Conservation (phyloP, 208 protist genomes). For the Wallacemonas sp. region DNA sequence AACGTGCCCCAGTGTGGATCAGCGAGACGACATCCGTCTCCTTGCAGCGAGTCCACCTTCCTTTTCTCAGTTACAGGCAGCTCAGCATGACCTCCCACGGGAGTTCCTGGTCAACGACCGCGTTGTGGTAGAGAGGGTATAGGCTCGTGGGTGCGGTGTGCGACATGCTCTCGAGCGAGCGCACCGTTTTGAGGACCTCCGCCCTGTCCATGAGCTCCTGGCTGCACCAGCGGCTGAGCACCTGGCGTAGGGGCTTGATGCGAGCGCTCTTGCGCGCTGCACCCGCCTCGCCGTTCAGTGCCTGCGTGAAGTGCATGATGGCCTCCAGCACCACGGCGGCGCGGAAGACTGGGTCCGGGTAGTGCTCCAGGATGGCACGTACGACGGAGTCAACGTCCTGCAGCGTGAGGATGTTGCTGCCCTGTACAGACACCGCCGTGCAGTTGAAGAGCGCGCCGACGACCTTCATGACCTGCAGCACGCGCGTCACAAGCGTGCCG, state of each 20-base stretch:
- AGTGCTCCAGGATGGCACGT: constrained; percentile 35
- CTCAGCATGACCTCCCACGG: constrained; percentile 35
- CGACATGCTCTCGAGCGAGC: constrained; percentile 26
- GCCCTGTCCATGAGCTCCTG: constrained; percentile 39
- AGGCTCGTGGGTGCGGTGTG: constrained; percentile 22
- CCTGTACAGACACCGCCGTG: constrained; percentile 31
- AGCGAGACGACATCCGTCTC: too few relatives aligned
- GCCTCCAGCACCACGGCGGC: constrained; percentile 69
- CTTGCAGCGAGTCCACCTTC: too few relatives aligned
- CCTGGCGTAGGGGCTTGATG: constrained; percentile 45
- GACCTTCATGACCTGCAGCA: constrained; percentile 69
- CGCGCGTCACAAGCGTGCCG: constrained; percentile 47
- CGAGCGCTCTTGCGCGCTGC: constrained; percentile 29
- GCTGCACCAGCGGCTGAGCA: constrained; percentile 61
- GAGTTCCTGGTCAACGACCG: constrained; percentile 40
- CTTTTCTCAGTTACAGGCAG: too few relatives aligned
- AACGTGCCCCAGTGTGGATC: too few relatives aligned
- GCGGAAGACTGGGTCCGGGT: constrained; percentile 38
- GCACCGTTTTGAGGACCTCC: constrained; percentile 43
- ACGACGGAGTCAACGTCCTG: constrained; percentile 51
- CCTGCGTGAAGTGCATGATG: constrained; percentile 66
- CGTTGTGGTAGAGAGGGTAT: constrained; percentile 51
- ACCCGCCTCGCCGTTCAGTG: constrained; percentile 21
- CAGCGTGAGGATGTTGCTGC: constrained; percentile 33
- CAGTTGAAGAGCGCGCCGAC: constrained; percentile 60